Evolutionary conservation across 257 asterid species (phyloP).

Genomic region (Penstemon barbatus): DNA sequence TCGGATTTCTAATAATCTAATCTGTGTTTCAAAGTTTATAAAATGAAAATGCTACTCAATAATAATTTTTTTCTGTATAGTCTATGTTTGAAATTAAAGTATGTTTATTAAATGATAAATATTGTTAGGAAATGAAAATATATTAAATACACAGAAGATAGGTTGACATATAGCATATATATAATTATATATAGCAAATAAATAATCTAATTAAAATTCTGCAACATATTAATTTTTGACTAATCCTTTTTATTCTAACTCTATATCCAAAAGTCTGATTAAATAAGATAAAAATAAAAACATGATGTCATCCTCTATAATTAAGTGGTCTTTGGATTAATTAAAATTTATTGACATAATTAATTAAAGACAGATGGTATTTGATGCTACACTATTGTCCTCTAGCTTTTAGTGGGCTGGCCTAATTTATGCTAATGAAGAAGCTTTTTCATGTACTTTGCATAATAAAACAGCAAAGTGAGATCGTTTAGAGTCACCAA

Average conservation of each 20-base stretch:
- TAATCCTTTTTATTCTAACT: not conserved
- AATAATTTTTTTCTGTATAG: too few species aligned
- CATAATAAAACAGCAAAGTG: constrained; percentile 11
- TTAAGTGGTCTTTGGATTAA: not conserved
- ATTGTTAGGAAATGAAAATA: too few species aligned
- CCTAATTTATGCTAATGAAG: constrained; percentile 47
- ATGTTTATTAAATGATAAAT: too few species aligned
- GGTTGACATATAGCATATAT: too few species aligned
- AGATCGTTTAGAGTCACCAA: constrained; percentile 2
- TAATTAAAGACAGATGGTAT: constrained; percentile 31
- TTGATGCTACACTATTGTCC: constrained; percentile 35
- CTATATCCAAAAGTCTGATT: not conserved
- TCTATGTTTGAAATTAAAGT: too few species aligned
- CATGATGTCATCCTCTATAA: constrained; percentile 16
- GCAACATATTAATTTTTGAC: constrained; percentile 15
- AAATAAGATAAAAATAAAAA: not conserved
- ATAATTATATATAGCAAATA: too few species aligned
- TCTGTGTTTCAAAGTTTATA: too few species aligned
- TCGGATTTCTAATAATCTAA: too few species aligned
- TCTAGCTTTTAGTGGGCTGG: constrained; percentile 53
- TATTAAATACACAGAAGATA: too few species aligned
- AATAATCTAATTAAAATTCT: too few species aligned
- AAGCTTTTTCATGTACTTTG: constrained; percentile 35
- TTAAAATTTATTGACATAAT: not conserved
- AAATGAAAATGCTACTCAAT: too few species aligned